Base-by-base conservation (phyloP, 768 basidiomycete species). In the Boletus tylopilopsis region DNA sequence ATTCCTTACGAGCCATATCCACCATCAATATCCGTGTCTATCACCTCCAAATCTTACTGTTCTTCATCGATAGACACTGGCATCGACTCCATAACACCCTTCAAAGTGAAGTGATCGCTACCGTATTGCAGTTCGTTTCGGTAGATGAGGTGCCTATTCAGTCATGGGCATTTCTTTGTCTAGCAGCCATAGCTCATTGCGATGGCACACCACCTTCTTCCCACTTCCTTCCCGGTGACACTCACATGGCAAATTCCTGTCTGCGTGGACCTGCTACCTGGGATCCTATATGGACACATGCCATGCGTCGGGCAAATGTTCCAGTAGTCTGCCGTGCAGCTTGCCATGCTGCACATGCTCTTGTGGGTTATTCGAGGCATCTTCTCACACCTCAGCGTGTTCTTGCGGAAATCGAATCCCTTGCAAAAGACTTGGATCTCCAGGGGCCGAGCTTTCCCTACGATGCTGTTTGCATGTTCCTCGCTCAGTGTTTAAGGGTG, bases 401-500 rank as follows among this genome's bases (percentile, higher is more conserved):
- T 38, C 72, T 89, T 13, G 60, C 69, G 3, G 92, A 94, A 63
- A 82, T 97, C 41, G 92, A 93, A 62, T 73, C 76, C 0, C 72
- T 97, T 40, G 78, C 83, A 2, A 85, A 85, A 53, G 90, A 95
- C 54, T 73, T 99, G 50, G 87, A 91, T 55, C 78, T 96, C 15
- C 95, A 98, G 68, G 94, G 94, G 0, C 94, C 94, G 2, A 71
- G 82, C 13, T 85, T 80, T 59, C 92, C 94, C 0, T 88, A 79
- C 59, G 96, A 99, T 62, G 84, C 94, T 1, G 91, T 95, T 33
- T 96, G 94, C 72, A 73, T 75, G 49, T 92, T 98, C 63, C 73
- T 97, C 39, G 71, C 79, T 6, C 72, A 78, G 23, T 85, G 82
- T 47, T 72, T 97, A 40, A 76, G 73, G 16, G 72, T 91, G 21